Base-by-base conservation (phyloP, 2,329 filamentous ascomycete species). In the Neonectria ditissima region DNA sequence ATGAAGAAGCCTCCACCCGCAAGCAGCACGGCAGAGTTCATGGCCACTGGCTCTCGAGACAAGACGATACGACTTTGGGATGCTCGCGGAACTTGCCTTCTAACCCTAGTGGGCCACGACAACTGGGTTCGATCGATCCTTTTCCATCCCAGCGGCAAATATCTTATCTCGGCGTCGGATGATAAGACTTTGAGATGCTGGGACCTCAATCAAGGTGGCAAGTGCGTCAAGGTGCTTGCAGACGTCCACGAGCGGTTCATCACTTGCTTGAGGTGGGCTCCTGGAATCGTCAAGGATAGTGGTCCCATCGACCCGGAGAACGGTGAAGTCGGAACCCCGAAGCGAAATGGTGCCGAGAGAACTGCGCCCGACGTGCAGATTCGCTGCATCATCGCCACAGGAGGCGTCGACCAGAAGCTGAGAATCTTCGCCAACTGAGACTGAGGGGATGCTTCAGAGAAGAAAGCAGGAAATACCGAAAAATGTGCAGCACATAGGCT, bases 111-210 rank as follows among this genome's bases (percentile, higher is more conserved):
- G 1, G 95, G 95, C 2, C 95, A 97, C 76, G 94, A 97, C 77
- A 97, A 97, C 76, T 98, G 95, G 95, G 89, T 98, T 9, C 89
- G 93, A 32, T 91, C 87, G 1, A 80, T 97, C 6, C 89, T 93
- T 10, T 98, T 97, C 77, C 95, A 97, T 73, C 95, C 95, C 0
- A 92, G 93, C 9, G 95, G 95, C 45, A 97, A 95, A 79, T 97
- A 96, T 74, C 85, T 98, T 1, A 81, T 98, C 6, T 94, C 91
- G 7, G 92, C 92, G 20, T 87, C 91, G 16, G 95, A 98, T 76
- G 95, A 98, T 81, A 97, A 96, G 81, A 94, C 93, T 5, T 84
- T 98, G 63, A 86, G 94, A 59, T 97, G 94, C 82, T 98, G 95
- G 95, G 95, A 98, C 80, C 82, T 98, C 26, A 86, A 87, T 26